Base-by-base conservation (phyloP, 2,329 filamentous ascomycete species). In the Chrysosporium queenslandicum region DNA sequence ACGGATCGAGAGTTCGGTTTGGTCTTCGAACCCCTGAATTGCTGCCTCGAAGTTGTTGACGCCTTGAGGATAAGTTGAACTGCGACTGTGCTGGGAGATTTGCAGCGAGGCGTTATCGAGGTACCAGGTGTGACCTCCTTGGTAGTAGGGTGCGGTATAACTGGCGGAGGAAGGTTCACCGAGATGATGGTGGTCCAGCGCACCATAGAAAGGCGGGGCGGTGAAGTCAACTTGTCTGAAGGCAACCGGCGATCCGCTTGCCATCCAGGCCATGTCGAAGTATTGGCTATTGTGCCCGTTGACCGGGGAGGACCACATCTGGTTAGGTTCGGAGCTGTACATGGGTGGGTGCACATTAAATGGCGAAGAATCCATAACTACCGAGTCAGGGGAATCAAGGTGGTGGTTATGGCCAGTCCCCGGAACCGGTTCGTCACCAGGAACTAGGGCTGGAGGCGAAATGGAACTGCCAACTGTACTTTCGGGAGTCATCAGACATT, bases 11-110 rank as follows among this genome's bases (percentile, higher is more conserved):
- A 32, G 51, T 32, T 11, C 23, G 2, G 42, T 39, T 6, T 32
- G 29, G 23, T 51, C 49, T 25, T 57, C 54, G 55, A 57, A 57
- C 9, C 12, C 40, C 23, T 37, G 18, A 11, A 14, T 7, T 8
- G 36, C 1, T 8, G 25, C 18, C 23, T 16, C 39, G 11, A 16
- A 27, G 4, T 16, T 4, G 45, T 39, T 37, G 46, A 30, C 21
- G 32, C 12, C 30, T 9, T 49, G 27, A 14, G 12, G 16, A 23
- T 36, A 47, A 12, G 16, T 20, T 14, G 25, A 20, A 9, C 6
- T 14, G 7, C n/a, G 29, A n/a, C 29, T 11, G 14, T 23, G 29
- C 8, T 32, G 29, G 8, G 12, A 8, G 29, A 37, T 2, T 25
- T 36, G 23, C 34, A 41, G 30, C 18, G 46, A 6, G 11, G 41